Evolutionary conservation across 2,329 filamentous ascomycete species (phyloP).

Genomic region (Fonsecaea nubica): DNA sequence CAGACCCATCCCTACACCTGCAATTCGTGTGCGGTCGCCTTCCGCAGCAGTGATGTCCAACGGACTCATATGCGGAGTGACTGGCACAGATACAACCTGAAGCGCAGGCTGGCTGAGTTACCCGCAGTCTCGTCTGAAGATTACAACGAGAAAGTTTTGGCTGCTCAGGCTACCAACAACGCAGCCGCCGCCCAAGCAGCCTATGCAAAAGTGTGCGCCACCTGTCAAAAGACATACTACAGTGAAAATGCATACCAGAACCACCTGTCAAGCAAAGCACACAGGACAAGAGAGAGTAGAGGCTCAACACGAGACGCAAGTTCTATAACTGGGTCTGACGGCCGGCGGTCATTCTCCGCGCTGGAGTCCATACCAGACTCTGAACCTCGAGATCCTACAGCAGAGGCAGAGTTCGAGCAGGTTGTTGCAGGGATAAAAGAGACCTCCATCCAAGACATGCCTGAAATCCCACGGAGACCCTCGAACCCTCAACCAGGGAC

Average conservation of each 20-base stretch:
- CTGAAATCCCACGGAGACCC: conserved; percentile 51
- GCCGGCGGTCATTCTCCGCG: conserved; percentile 46
- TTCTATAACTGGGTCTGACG: conserved; percentile 70
- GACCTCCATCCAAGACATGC: conserved; percentile 61
- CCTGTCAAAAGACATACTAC: conserved; percentile 91
- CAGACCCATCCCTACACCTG: conserved; percentile 79
- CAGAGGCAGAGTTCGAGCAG: conserved; percentile 68
- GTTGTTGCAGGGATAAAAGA: conserved; percentile 80
- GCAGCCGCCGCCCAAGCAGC: conserved; percentile 87
- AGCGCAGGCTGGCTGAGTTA: conserved; percentile 87
- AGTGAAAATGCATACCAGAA: conserved; percentile 96
- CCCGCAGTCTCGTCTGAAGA: conserved; percentile 90
- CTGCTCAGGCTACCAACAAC: conserved; percentile 81
- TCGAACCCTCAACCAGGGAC: conserved; percentile 50
- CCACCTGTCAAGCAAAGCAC: conserved; percentile 88
- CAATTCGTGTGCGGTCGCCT: conserved; percentile 97
- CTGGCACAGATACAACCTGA: conserved; percentile 98
- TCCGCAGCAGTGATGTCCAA: conserved; percentile 90
- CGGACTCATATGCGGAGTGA: conserved; percentile 96
- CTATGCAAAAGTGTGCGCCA: conserved; percentile 81
- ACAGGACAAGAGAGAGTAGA: conserved; percentile 68
- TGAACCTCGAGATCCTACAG: conserved; percentile 46
- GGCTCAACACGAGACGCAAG: conserved; percentile 52
- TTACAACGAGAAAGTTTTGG: conserved; percentile 94
- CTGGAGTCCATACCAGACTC: conserved; percentile 48